Base-by-base conservation (phyloP, 495 filamentous ascomycete genomes). In the Penicillium egyptiacum region DNA sequence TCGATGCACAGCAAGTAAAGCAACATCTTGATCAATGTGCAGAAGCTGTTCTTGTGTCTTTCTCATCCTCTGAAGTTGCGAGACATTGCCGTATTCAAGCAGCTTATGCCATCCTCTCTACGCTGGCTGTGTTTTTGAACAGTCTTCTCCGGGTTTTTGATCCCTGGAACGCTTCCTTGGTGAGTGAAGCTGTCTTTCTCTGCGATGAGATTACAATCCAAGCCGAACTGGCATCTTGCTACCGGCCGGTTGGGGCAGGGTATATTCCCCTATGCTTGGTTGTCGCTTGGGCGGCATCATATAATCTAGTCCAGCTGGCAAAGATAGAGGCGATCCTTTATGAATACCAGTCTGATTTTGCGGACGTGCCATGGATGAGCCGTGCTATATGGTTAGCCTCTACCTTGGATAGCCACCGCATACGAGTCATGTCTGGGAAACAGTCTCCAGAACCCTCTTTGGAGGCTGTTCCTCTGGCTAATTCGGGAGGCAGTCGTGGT, bases 401-500 rank as follows among this genome's bases (percentile, higher is more conserved):
- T 31, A 31, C 25, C 1, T 43, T 56, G 78, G 49, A 58, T 60
- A 20, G 75, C 75, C 57, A 81, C 75, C 50, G 54, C 4, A 33
- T 28, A 37, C 20, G 54, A 22, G 17, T 50, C 48, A 8, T 70
- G 64, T 33, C 40, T 23, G 49, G 16, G 20, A 50, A 23, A 6
- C 5, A 23, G 19, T 26, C 4, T 20, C 6, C 7, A 20, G 8
- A 50, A 14, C 26, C 19, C 19, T 7, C 19, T 12, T 4, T 3
- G 3, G n/a, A 31, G 5, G 16, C 47, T 23, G 5, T 7, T 7
- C 12, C 26, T 4, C 17, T 11, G 16, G 7, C n/a, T 33, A 4
- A 2, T 28, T 12, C 19, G 3, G 30, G 11, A 35, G 43, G 11
- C 20, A 22, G 6, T 31, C 8, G 2, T 19, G 16, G 7, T 22